Percentiles rank a stretch among this genome's conserved stretches.
These are phyloP conservation scores for Conringia planisiliqua DNA, from an alignment of 345 rosid genomes.

Conservation along the genomic window DNA sequence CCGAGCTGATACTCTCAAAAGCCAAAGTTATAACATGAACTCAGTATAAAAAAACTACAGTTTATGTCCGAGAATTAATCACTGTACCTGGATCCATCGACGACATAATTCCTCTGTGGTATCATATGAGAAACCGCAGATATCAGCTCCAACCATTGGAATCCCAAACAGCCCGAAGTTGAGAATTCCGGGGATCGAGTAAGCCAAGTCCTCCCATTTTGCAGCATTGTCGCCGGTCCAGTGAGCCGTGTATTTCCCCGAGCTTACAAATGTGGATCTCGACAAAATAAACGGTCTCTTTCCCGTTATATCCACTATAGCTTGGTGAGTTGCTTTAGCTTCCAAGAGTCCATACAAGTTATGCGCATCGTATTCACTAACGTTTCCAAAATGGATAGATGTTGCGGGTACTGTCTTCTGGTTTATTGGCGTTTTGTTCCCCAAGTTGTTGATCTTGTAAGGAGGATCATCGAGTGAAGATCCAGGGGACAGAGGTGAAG, in stretches of 20 bases:
- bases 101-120: conserved; percentile 70
- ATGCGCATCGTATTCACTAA: conserved; percentile 64
- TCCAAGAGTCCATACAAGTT: conserved; percentile 68
- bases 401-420: conserved; percentile 53
- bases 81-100: conserved; percentile 73
- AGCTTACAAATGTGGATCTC: conserved; percentile 70
- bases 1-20: conserved; percentile 47
- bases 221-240: conserved; percentile 84
- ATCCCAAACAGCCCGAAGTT: conserved; percentile 72
- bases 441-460: conserved; percentile 62
- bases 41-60: not conserved
- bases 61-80: not conserved
- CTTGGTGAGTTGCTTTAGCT: conserved; percentile 55
- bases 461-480: conserved; percentile 64
- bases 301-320: conserved; percentile 40
- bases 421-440: conserved; percentile 35
- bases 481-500: conserved; percentile 37
- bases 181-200: conserved; percentile 55
- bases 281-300: conserved; percentile 71
- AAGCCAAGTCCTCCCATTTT: conserved; percentile 61
- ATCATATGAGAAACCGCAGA: conserved; percentile 55
- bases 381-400: conserved; percentile 47
- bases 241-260: conserved; percentile 75
- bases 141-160: conserved; percentile 87
- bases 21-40: conserved; percentile 17